Evolutionary conservation across 2,329 filamentous ascomycete genomes (phyloP).

Genomic region (Xylariaceae sp.): DNA sequence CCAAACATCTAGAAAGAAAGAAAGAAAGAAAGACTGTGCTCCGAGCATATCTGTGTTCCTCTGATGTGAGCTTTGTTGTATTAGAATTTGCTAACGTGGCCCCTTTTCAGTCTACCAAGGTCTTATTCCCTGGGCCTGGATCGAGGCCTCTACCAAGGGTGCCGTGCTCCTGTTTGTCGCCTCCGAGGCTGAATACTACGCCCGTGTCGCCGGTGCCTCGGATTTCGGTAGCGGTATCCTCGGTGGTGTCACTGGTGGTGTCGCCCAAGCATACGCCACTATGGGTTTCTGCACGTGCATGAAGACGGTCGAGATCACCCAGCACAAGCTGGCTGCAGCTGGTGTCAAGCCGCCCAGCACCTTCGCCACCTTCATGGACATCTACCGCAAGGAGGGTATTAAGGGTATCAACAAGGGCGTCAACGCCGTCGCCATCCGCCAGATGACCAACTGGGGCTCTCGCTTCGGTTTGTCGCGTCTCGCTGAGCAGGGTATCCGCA

Average conservation of each 20-base stretch:
- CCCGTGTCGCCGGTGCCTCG: slow-evolving; percentile 73
- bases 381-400: slow-evolving; percentile 92
- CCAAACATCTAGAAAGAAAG: too few relatives aligned
- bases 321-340: slow-evolving; percentile 83
- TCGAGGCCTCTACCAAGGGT: slow-evolving; percentile 99
- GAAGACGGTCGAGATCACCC: slow-evolving; percentile 99
- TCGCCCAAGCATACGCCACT: slow-evolving; percentile 97
- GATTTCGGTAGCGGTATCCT: slow-evolving; percentile 86
- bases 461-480: slow-evolving; percentile 91
- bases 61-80: too few relatives aligned
- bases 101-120: slow-evolving; percentile 83
- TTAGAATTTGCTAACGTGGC: not conserved
- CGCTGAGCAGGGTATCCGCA: slow-evolving; percentile 84
- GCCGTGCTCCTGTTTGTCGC: slow-evolving; percentile 98
- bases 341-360: slow-evolving; percentile 86
- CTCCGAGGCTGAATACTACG: slow-evolving; percentile 95
- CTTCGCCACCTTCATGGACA: slow-evolving; percentile 93
- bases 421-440: slow-evolving; percentile 95
- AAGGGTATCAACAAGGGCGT: slow-evolving; percentile 97
- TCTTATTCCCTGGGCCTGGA: slow-evolving; percentile 99
- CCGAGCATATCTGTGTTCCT: too few relatives aligned
- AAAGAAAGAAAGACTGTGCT: too few relatives aligned
- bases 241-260: slow-evolving; percentile 89
- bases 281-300: slow-evolving; percentile 99
- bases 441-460: slow-evolving; percentile 99